These are phyloP conservation scores for Aspergillus candidus DNA, from an alignment of 2,329 filamentous ascomycete species.

Conservation along the genomic window DNA sequence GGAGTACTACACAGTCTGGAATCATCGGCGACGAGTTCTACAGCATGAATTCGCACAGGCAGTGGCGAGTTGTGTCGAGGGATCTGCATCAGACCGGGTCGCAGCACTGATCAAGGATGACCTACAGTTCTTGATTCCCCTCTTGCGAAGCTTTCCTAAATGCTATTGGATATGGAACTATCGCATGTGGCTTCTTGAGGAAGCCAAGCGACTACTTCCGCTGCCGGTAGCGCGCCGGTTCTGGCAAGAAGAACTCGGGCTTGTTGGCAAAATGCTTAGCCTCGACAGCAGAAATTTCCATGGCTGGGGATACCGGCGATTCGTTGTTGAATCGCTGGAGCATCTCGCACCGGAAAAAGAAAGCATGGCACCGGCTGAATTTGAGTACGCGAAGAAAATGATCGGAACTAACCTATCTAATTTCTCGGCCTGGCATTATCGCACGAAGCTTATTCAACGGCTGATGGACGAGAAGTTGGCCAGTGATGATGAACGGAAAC, in stretches of 20 bases:
- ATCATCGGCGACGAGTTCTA: conserved; percentile 60
- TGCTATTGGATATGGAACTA: conserved; percentile 99
- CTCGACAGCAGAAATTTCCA: conserved; percentile 91
- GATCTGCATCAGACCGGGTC: conserved; percentile 41
- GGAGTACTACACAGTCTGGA: conserved; percentile 47
- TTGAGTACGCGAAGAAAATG: conserved; percentile 86
- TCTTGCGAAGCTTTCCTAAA: conserved; percentile 82
- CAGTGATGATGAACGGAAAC: conserved; percentile 55
- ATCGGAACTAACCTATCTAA: conserved; percentile 81
- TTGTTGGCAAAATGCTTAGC: conserved; percentile 82
- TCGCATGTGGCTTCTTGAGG: conserved; percentile 73
- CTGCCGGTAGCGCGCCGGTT: conserved; percentile 53
- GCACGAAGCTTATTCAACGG: conserved; percentile 73
- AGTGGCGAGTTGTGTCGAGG: conserved; percentile 14
- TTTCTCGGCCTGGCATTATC: conserved; percentile 94
- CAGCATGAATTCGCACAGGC: conserved; percentile 50
- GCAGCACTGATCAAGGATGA: conserved; percentile 61
- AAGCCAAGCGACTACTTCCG: conserved; percentile 61
- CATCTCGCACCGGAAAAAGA: conserved; percentile 37
- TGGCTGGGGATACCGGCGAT: conserved; percentile 85
- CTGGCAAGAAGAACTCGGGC: conserved; percentile 77
- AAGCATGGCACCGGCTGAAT: conserved; percentile 72
- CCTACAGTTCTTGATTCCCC: conserved; percentile 72
- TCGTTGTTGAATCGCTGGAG: conserved; percentile 71
- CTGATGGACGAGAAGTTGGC: conserved; percentile 67